Evolutionary conservation across 1,284 basidiomycete genomes (phyloP).

Genomic region (Cutaneotrichosporon cutaneum): DNA sequence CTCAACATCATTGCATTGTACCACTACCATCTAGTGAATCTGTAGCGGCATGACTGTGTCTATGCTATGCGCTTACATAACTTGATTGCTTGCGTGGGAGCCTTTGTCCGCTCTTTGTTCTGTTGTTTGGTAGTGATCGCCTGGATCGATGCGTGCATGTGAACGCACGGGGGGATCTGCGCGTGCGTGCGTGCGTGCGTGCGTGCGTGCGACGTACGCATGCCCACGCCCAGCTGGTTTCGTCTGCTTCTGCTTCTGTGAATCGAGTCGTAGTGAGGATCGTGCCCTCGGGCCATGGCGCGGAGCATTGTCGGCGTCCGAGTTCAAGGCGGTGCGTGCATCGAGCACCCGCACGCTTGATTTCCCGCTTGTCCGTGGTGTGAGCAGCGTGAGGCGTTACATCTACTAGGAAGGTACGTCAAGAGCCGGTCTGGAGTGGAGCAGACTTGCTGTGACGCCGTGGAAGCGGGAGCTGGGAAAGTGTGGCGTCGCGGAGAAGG

Average conservation of each 20-base stretch:
- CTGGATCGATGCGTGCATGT: too few relatives aligned
- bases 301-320: not conserved
- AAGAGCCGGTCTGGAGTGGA: not conserved
- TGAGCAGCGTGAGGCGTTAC: not conserved
- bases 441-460: not conserved
- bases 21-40: slow-evolving; percentile 10
- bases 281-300: not conserved
- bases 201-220: not conserved
- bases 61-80: slow-evolving; percentile 7
- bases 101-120: not conserved
- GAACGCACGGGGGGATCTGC: not conserved
- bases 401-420: not conserved
- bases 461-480: not conserved
- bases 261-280: not conserved
- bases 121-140: not conserved
- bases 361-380: not conserved
- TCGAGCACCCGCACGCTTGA: not conserved
- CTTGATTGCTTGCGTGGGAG: too few relatives aligned
- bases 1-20: slow-evolving; percentile 10
- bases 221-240: not conserved
- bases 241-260: not conserved
- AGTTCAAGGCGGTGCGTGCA: not conserved
- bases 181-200: not conserved
- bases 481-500: not conserved
- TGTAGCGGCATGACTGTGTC: slow-evolving; percentile 11